Evolutionary conservation across 768 basidiomycete genomes (phyloP).

Genomic region (Suillus decipiens): DNA sequence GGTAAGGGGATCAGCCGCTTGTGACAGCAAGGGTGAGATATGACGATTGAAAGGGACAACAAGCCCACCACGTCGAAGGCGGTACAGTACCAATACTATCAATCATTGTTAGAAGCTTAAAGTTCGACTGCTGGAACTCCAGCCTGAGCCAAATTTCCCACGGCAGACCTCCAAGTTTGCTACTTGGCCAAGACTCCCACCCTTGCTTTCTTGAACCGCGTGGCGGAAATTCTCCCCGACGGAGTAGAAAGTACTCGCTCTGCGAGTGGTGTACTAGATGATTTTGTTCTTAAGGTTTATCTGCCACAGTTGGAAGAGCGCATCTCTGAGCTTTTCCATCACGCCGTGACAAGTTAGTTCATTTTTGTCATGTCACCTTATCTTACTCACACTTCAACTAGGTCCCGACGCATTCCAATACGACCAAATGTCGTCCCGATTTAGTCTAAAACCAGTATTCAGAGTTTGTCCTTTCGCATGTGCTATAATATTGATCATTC

Average conservation of each 20-base stretch:
- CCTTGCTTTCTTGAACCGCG: constrained; percentile 75
- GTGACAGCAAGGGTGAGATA: no score
- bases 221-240: constrained; percentile 71
- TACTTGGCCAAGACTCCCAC: constrained; percentile 64
- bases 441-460: constrained; percentile 73
- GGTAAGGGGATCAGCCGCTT: no score
- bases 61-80: constrained; percentile 99
- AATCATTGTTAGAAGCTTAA: no score
- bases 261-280: constrained; percentile 78
- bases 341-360: constrained; percentile 70
- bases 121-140: constrained; percentile 92
- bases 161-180: no score
- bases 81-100: no score
- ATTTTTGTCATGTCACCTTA: not conserved
- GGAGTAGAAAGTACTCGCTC: constrained; percentile 66
- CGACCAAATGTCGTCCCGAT: constrained; percentile 64
- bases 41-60: no score
- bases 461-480: constrained; percentile 50
- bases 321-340: constrained; percentile 83
- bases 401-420: constrained; percentile 88
- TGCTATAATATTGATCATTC: constrained; percentile 3
- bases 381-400: constrained; percentile 27
- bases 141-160: no score
- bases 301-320: constrained; percentile 95
- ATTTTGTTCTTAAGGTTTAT: constrained; percentile 92